Evolutionary conservation across 2,329 filamentous ascomycete species (phyloP), one percentile per base, ranked within the genome.

Genomic region (Pestalotiopsis sp.): DNA sequence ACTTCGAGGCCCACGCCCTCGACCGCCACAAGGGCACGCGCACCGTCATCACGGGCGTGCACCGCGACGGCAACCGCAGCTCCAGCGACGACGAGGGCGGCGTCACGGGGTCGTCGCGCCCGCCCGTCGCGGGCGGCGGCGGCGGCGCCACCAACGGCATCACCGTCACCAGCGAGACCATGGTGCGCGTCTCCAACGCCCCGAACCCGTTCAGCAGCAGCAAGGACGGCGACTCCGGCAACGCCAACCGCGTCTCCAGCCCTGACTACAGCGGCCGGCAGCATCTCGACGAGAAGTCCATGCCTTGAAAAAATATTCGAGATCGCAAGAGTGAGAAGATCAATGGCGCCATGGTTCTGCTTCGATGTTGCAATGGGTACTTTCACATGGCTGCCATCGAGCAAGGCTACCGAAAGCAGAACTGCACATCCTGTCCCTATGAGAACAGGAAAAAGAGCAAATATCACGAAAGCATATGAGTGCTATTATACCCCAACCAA

Each of bases 121-220:
- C 14, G n/a, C 36, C 49, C 65, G 17, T 57, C 7, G 41, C 38
- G 38, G 57, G 39, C 27, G 45, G 31, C n/a, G 39, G 63, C 45
- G 17, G 27, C 6, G 45, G 41, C 7, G 20, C 60, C 36, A 49
- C 11, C 20, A 64, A 52, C 25, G 65, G 65, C 9, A 67, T 67
- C 12, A 41, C 14, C n/a, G 65, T 67, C 57, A 41, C 55, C 13
- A 67, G 58, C 39, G 58, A 61, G 65, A 67, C 65, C 36, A 62
- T 58, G 49, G 64, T 66, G 2, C 49, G 23, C 9, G 64, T 66
- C 3, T 39, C 52, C 38, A 45, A 59, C 57, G 57, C 23, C 17
- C 57, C 23, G 45, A 52, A 20, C 45, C 45, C 20, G 36, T 36
- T 36, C 31, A 36, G 31, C 31, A 36, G 31, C 31, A 36, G 31